Evolutionary conservation across 139 green algal genomes (phyloP).

Genomic region (Dunaliella sp.): DNA sequence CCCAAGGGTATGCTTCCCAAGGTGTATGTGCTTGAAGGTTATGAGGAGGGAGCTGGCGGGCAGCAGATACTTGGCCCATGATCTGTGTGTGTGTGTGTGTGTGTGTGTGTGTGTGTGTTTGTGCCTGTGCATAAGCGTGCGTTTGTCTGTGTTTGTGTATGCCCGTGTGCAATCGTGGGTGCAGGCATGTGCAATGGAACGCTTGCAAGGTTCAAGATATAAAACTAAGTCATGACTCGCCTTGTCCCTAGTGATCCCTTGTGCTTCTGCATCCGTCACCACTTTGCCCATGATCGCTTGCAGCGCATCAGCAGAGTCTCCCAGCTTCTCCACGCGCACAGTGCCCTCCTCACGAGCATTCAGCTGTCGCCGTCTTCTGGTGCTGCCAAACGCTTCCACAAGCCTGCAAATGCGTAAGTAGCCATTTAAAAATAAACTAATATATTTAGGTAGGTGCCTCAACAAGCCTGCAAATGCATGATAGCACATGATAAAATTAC

Average conservation of each 20-base stretch:
- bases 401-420: constrained; percentile 33
- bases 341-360: constrained; percentile 42
- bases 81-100: too few species aligned
- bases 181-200: not conserved
- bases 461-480: not conserved
- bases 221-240: too few species aligned
- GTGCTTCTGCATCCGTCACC: not conserved
- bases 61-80: not conserved
- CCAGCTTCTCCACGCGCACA: constrained; percentile 37
- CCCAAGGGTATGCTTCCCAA: not conserved
- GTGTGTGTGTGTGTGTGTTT: too few species aligned
- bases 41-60: constrained; percentile 17
- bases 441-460: too few species aligned
- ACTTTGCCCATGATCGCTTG: not conserved
- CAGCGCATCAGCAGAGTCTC: constrained; percentile 20
- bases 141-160: too few species aligned
- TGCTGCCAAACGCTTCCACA: constrained; percentile 53
- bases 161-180: too few species aligned
- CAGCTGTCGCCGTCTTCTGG: constrained; percentile 45
- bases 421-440: too few species aligned
- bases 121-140: too few species aligned
- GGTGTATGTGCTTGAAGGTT: constrained; percentile 16
- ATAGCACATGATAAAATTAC: not conserved
- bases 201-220: too few species aligned
- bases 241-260: constrained; percentile 15